Evolutionary conservation across 345 rosid genomes (phyloP), one percentile per base, ranked within the genome.

Genomic region (Jatropha curcas): DNA sequence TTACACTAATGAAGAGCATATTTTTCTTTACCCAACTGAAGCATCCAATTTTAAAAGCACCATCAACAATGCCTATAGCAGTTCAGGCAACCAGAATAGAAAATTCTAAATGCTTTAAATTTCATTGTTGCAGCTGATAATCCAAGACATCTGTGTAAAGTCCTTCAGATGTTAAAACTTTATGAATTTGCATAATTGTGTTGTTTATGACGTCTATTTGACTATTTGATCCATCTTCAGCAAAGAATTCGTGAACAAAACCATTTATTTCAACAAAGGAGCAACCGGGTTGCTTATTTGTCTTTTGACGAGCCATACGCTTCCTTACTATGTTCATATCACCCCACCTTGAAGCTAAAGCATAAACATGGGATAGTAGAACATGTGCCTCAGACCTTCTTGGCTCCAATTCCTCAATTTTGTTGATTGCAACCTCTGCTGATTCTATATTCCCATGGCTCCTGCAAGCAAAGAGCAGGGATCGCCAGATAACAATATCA

Each of bases 291-390:
- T 71, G 39, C 66, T 71, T 71, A 28, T 30, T 17, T 50, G 45
- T 71, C 34, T 71, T 71, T 11, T 48, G 67, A 10, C 30, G 43
- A 41, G 52, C 28, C 65, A 59, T 71, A 8, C 10, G 7, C 22
- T 31, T 46, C 45, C 75, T 71, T 31, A 50, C 68, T 17, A 33
- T 60, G n/a, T 50, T 71, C 68, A 71, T 68, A 45, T 46, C 67
- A 46, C 31, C 75, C 75, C 75, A 71, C 48, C 67, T 71, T 4
- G 68, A 71, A 45, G 68, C 68, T 50, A 58, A 46, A 31, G 75
- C 66, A 12, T 71, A 71, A 1, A 62, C 59, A 50, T 71, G 28
- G 67, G 75, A 60, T 20, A 71, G 30, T 8, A 71, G 35, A 24
- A 50, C 50, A 12, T 19, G 35, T 17, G 61, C 64, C 19, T 70